Conservation (phyloP, 2,329 filamentous ascomycete species). For the Pseudogymnoascus sp. region DNA sequence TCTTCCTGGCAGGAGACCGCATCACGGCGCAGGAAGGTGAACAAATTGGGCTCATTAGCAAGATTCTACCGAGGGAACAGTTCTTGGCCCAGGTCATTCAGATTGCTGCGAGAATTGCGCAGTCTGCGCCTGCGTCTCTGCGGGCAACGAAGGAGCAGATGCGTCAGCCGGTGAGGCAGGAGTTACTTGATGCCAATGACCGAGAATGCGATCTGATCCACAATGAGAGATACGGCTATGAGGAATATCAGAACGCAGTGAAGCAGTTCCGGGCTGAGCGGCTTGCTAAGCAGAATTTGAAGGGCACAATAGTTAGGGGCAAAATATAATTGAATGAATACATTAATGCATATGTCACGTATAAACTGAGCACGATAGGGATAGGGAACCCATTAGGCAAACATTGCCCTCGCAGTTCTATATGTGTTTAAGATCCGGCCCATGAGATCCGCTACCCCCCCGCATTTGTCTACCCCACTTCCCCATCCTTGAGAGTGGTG, state of each 20-base stretch:
- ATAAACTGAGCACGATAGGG: not conserved
- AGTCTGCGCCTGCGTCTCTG: conserved; percentile 16
- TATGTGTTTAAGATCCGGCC: not conserved
- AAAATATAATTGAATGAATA: not conserved
- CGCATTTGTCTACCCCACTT: not conserved
- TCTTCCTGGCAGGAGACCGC: conserved; percentile 21
- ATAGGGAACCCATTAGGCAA: not conserved
- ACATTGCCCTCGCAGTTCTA: not conserved
- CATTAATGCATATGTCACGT: not conserved
- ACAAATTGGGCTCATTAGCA: conserved; percentile 19
- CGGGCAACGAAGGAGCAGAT: conserved; percentile 20
- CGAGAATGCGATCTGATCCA: conserved; percentile 13
- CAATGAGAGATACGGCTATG: conserved; percentile 14
- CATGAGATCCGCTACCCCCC: not conserved
- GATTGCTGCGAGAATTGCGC: conserved; percentile 16
- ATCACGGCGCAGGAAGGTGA: conserved; percentile 18
- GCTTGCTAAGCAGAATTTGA: conserved; percentile 10
- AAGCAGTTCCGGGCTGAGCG: conserved; percentile 12
- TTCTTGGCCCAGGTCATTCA: conserved; percentile 17
- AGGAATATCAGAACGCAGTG: conserved; percentile 12
- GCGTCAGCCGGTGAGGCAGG: conserved; percentile 16
- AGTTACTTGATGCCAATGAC: conserved; percentile 19
- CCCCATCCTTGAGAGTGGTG: not conserved
- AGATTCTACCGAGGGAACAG: conserved; percentile 17
- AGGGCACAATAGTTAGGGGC: conserved; percentile 12